Conservation (phyloP, 805 yeast species). For the Wickerhamomyces rabaulensis region DNA sequence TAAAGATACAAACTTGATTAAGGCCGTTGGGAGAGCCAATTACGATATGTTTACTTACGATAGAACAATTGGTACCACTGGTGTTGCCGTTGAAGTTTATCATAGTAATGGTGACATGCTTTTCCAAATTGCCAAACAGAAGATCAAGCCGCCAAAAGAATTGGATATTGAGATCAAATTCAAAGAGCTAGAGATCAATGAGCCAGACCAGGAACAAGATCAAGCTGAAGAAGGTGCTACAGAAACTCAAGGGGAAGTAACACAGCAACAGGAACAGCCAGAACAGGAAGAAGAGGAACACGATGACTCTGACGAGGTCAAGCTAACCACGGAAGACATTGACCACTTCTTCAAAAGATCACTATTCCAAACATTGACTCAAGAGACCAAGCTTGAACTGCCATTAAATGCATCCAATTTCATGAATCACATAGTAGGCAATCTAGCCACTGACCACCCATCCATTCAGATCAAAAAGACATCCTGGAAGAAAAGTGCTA, state of each 20-base stretch:
- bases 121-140: conserved; percentile 41
- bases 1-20: conserved; percentile 53
- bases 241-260: neutral
- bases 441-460: conserved; percentile 64
- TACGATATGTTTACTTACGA: conserved; percentile 40
- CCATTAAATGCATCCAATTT: conserved; percentile 75
- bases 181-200: conserved; percentile 12
- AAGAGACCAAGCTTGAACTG: conserved; percentile 41
- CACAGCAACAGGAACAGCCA: conserved; percentile 6
- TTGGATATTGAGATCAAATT: conserved; percentile 24
- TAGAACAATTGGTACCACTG: conserved; percentile 56
- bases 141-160: conserved; percentile 38
- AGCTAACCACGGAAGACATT: conserved; percentile 54
- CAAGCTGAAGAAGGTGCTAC: conserved; percentile 1
- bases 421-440: conserved; percentile 62
- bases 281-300: conserved; percentile 7
- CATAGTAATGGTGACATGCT: conserved; percentile 69
- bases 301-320: conserved; percentile 8
- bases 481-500: conserved; percentile 85
- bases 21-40: conserved; percentile 67
- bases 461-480: conserved; percentile 67
- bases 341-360: conserved; percentile 74
- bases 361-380: conserved; percentile 61
- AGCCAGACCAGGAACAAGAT: conserved; percentile 11
- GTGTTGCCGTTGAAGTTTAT: conserved; percentile 72